A percentile compares a stretch with the other conserved stretches of the same genome.
These are phyloP conservation scores for Termitomyces sp. DNA, from an alignment of 768 basidiomycete genomes.

Conservation along the genomic window DNA sequence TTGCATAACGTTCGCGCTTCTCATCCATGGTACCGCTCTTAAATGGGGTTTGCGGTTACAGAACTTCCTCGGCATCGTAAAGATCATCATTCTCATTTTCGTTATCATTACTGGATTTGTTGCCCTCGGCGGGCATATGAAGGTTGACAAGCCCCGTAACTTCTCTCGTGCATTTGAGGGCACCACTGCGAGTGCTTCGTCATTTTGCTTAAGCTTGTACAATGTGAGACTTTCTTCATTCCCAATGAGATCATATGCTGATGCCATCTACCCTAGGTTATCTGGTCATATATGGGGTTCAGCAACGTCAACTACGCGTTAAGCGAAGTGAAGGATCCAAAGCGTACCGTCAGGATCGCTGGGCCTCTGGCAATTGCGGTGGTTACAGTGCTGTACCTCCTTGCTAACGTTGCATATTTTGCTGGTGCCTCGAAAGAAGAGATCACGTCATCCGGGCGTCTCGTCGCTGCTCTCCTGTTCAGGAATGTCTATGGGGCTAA, in stretches of 20 bases:
- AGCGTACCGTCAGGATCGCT: constrained; percentile 59
- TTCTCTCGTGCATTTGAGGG: constrained; percentile 31
- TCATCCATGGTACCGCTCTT: constrained; percentile 37
- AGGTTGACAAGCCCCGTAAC: constrained; percentile 24
- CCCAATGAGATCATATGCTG: too few relatives aligned
- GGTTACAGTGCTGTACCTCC: constrained; percentile 53
- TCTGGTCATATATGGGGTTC: constrained; percentile 56
- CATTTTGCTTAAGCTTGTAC: constrained; percentile 43
- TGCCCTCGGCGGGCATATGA: constrained; percentile 29
- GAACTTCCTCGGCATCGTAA: constrained; percentile 54
- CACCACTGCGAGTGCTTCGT: constrained; percentile 33
- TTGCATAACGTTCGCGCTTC: constrained; percentile 28
- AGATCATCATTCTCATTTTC: constrained; percentile 41
- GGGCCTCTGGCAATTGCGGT: constrained; percentile 56
- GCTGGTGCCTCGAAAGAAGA: constrained; percentile 62
- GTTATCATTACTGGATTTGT: constrained; percentile 43
- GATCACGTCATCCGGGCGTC: constrained; percentile 52
- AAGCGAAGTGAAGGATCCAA: constrained; percentile 58
- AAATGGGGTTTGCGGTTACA: constrained; percentile 51
- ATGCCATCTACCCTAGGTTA: too few relatives aligned
- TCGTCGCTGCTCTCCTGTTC: constrained; percentile 67
- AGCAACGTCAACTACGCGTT: constrained; percentile 68
- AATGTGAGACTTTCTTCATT: too few relatives aligned
- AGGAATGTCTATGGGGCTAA: constrained; percentile 56
- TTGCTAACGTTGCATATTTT: constrained; percentile 65